A percentile compares a stretch with the other conserved stretches of the same genome.
These are phyloP conservation scores for Pichia californica DNA, from an alignment of 805 yeast genomes.

Conservation along the genomic window DNA sequence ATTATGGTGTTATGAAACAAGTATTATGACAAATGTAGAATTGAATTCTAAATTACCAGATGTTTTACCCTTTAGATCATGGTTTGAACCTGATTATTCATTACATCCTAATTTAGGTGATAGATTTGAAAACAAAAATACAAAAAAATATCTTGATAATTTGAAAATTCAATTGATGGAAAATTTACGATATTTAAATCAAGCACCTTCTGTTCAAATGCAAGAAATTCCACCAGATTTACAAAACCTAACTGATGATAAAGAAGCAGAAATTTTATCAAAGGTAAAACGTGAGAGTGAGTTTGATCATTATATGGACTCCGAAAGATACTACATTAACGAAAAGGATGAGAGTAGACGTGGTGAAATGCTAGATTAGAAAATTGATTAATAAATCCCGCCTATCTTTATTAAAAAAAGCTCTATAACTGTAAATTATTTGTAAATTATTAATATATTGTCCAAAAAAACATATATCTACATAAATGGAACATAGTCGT, in stretches of 20 bases:
- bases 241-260: conserved; percentile 38
- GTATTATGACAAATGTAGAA: conserved; percentile 73
- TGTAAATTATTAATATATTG: conserved; percentile 1
- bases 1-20: conserved; percentile 95
- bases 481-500: conserved; percentile 32
- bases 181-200: conserved; percentile 71
- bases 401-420: not conserved
- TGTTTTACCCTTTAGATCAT: conserved; percentile 65
- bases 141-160: conserved; percentile 75
- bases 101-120: conserved; percentile 81
- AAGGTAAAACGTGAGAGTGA: conserved; percentile 31
- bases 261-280: conserved; percentile 34
- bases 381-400: not conserved
- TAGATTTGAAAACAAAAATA: conserved; percentile 77
- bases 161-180: conserved; percentile 71
- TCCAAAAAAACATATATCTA: too few species aligned
- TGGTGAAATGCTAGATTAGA: conserved; percentile 26
- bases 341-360: conserved; percentile 34
- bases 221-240: conserved; percentile 74
- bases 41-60: conserved; percentile 73
- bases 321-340: conserved; percentile 32
- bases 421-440: not conserved
- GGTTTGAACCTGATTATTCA: conserved; percentile 88
- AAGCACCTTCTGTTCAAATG: conserved; percentile 95
- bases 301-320: conserved; percentile 28